phyloP scores from a whole-genome alignment of 345 rosid species.

The Ceriops tagal region DNA sequence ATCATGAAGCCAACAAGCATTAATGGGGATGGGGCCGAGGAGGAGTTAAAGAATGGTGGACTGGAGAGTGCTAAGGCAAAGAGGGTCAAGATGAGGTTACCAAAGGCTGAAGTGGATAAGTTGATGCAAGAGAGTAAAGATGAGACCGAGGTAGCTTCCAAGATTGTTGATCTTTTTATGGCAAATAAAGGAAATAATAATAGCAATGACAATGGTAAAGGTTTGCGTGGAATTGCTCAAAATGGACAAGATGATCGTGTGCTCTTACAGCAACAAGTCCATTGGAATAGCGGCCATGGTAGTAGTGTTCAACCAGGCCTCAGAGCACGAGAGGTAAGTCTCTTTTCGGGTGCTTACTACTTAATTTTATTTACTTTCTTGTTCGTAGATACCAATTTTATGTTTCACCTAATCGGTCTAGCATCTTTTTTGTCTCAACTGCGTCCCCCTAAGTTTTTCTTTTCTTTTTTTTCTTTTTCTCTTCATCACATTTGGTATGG shows the following conservation, averaged over 20 bases:
- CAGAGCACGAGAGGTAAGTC: conserved; percentile 53
- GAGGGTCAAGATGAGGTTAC: conserved; percentile 66
- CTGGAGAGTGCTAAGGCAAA: conserved; percentile 12
- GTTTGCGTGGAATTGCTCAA: not conserved
- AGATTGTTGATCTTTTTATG: conserved; percentile 57
- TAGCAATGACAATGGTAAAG: not conserved
- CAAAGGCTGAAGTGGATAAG: conserved; percentile 67
- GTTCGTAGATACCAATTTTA: conserved; percentile 16
- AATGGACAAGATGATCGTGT: not conserved
- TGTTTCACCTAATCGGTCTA: not conserved
- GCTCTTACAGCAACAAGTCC: conserved; percentile 24
- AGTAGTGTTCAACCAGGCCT: conserved; percentile 18
- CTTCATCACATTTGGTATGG: too few relatives aligned
- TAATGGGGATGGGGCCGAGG: conserved; percentile 6
- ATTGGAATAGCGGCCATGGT: conserved; percentile 31
- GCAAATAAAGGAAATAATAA: conserved; percentile 7
- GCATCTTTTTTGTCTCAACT: too few relatives aligned
- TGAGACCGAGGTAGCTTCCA: conserved; percentile 58
- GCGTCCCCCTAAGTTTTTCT: too few relatives aligned
- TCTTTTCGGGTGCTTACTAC: not conserved
- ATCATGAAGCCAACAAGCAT: conserved; percentile 29
- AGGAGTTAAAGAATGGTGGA: conserved; percentile 14
- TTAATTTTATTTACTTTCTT: not conserved
- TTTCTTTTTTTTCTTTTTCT: too few relatives aligned
- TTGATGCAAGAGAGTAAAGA: conserved; percentile 55